Evolutionary conservation across 2,329 filamentous ascomycete species (phyloP), one percentile per base, ranked within the genome.

Genomic region (Phialophora verrucosa): DNA sequence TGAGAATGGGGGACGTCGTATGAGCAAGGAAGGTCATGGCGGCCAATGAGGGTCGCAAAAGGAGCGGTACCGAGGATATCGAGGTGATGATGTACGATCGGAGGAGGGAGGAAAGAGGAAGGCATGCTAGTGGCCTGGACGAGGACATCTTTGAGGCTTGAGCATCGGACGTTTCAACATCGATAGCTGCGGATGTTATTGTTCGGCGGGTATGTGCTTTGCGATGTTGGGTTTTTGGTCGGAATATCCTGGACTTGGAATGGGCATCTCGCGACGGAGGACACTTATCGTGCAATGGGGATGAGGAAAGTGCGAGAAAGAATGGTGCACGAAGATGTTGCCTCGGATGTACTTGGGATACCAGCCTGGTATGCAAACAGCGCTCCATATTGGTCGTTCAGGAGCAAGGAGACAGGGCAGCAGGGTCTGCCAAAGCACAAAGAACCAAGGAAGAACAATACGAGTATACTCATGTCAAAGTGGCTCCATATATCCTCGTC

Each of bases 11-110:
- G 64, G 82, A 88, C 59, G 85, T 85, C 29, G 90, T 88, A 76
- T 92, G 84, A 11, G 93, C 90, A 72, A 96, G 85, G 25, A 85
- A 76, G 6, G 83, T 85, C 79, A 96, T 90, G 65, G 90, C 77
- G 61, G 83, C 83, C 55, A 95, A 82, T 7, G 90, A 93, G 0
- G 91, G 88, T 1, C 82, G 80, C 1, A 96, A 85, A 4, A 96
- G 85, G 4, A 89, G 62, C 5, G 72, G 67, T 44, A 69, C 61
- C 2, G 71, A 73, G 38, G 72, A 74, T 32, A 73, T 62, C 12
- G 69, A 69, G n/a, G 67, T 74, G 29, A 74, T 70, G 11, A 65
- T 20, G 64, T 73, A 74, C 7, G 71, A 73, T 14, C 71, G 64
- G 17, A 74, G 62, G 11, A 74, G 38, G 10, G 63, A 69, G 12